phyloP scores from a whole-genome alignment of 331 rosid species.

The Malus hybrid region DNA sequence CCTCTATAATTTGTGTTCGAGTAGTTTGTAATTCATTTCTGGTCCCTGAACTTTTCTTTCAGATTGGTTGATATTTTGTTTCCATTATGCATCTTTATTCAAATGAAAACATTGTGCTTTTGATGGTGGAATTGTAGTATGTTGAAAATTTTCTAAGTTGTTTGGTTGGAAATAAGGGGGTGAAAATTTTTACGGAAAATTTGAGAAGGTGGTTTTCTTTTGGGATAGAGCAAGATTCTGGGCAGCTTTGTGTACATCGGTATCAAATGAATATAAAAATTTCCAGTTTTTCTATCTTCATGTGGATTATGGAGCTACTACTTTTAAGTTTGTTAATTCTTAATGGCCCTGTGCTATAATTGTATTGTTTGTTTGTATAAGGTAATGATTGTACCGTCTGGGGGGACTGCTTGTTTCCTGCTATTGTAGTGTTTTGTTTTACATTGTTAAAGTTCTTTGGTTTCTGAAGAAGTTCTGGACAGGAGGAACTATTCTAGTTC shows the following conservation, averaged over 20 bases:
- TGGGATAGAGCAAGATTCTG: not conserved
- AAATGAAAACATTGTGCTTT: not conserved
- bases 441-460: not conserved
- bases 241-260: not conserved
- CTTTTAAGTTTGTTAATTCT: not conserved
- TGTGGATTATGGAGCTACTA: not conserved
- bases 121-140: not conserved
- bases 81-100: not conserved
- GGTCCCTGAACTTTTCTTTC: not conserved
- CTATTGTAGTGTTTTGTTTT: not conserved
- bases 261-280: not conserved
- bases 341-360: not conserved
- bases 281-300: not conserved
- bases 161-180: not conserved
- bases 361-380: not conserved
- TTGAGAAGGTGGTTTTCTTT: not conserved
- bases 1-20: no score
- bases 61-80: not conserved
- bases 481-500: not conserved
- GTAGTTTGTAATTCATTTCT: no score
- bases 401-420: not conserved
- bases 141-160: not conserved
- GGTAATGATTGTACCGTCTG: not conserved
- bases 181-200: no score
- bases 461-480: not conserved